Evolutionary conservation across 805 yeast species (phyloP).

Genomic region (Candida hispaniensis): DNA sequence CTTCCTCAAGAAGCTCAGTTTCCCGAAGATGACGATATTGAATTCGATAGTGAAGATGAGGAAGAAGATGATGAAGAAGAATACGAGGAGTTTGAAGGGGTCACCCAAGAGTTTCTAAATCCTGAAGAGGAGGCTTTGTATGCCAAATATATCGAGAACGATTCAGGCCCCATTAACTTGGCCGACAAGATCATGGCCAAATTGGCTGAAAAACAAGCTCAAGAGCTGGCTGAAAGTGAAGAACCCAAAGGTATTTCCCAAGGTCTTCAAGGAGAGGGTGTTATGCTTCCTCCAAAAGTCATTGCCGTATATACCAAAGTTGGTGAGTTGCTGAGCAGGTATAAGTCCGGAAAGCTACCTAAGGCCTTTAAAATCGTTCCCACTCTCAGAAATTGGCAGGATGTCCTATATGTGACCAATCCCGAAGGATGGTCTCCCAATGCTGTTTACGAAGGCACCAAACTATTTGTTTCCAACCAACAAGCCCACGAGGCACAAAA

Average conservation of each 20-base stretch:
- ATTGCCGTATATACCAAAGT: conserved; percentile 89
- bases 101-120: conserved; percentile 52
- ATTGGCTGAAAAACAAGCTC: conserved; percentile 58
- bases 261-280: conserved; percentile 43
- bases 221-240: conserved; percentile 24
- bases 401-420: conserved; percentile 80
- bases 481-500: conserved; percentile 80
- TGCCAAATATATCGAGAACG: conserved; percentile 44
- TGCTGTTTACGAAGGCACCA: conserved; percentile 89
- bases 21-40: conserved; percentile 45
- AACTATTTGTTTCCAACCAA: conserved; percentile 77
- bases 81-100: conserved; percentile 35
- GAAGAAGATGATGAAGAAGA: conserved; percentile 40
- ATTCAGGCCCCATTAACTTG: conserved; percentile 31
- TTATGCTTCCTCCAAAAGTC: conserved; percentile 88
- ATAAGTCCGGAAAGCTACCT: conserved; percentile 95
- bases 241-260: conserved; percentile 22
- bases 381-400: conserved; percentile 89
- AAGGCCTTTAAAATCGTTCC: conserved; percentile 93
- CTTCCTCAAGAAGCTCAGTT: conserved; percentile 28
- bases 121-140: conserved; percentile 78
- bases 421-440: conserved; percentile 94
- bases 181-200: conserved; percentile 94
- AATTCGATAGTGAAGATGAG: conserved; percentile 30
- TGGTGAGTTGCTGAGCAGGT: conserved; percentile 74